Percentiles rank a stretch among this genome's conserved stretches.
phyloP scores from a whole-genome alignment of 2,329 filamentous ascomycete genomes.

The Leptoxyphium fumago region DNA sequence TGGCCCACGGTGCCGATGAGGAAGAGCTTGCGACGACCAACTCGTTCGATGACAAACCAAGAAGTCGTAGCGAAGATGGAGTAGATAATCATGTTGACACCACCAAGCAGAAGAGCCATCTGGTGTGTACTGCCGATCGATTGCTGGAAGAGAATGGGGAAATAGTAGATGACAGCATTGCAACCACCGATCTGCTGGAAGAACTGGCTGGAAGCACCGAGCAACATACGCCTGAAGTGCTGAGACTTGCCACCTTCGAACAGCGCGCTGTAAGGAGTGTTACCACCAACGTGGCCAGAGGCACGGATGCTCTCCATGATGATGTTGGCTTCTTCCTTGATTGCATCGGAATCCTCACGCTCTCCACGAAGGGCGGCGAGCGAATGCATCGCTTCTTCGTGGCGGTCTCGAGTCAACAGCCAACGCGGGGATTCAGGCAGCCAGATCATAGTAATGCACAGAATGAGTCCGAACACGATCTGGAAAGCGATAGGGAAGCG shows the following conservation, averaged over 20 bases:
- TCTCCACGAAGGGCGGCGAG: conserved; percentile 35
- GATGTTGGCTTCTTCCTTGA: conserved; percentile 45
- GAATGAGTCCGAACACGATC: conserved; percentile 33
- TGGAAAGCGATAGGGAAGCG: conserved; percentile 41
- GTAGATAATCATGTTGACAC: conserved; percentile 43
- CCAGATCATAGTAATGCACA: conserved; percentile 27
- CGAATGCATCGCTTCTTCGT: conserved; percentile 34
- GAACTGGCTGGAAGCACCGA: conserved; percentile 44
- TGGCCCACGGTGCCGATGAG: conserved; percentile 35
- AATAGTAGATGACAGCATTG: conserved; percentile 31
- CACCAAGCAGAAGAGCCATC: conserved; percentile 29
- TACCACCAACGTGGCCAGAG: conserved; percentile 26
- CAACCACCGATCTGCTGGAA: conserved; percentile 46
- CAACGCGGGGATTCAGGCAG: conserved; percentile 33
- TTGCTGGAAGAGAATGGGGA: conserved; percentile 26
- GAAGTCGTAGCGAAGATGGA: conserved; percentile 42
- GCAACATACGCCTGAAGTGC: conserved; percentile 49
- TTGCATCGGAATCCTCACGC: conserved; percentile 40
- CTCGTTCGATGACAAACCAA: conserved; percentile 50
- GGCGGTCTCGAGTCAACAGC: conserved; percentile 29
- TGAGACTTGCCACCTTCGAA: conserved; percentile 46
- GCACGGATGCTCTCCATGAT: conserved; percentile 44
- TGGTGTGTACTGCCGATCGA: conserved; percentile 33
- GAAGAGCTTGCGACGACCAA: conserved; percentile 33
- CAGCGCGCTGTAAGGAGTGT: conserved; percentile 35